phyloP scores from a whole-genome alignment of 1,139 yeast species.

The Arxiozyma slooffiae region DNA sequence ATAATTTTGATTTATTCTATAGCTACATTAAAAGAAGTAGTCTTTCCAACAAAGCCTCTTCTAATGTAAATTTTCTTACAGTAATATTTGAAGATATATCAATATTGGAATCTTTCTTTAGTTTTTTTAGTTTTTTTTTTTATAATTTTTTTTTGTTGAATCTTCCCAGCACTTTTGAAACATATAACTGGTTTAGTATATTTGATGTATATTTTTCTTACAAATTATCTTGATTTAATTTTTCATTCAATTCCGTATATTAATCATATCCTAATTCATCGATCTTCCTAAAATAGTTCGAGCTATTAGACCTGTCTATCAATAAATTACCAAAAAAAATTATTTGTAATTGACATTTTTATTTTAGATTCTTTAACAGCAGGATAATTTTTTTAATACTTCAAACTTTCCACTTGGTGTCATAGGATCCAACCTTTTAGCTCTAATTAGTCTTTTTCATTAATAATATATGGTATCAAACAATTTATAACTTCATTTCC shows the following conservation, averaged over 20 bases:
- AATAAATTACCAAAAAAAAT: neutral
- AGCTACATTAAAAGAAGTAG: slow-evolving; percentile 16
- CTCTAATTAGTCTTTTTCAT: slow-evolving; percentile 19
- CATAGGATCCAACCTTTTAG: slow-evolving; percentile 5
- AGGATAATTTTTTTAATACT: neutral
- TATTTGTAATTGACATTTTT: neutral
- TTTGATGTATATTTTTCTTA: slow-evolving; percentile 7
- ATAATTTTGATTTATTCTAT: too few relatives aligned
- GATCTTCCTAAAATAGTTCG: neutral
- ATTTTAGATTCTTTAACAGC: neutral
- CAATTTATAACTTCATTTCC: slow-evolving; percentile 24
- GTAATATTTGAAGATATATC: slow-evolving; percentile 30
- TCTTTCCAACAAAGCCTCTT: slow-evolving; percentile 36
- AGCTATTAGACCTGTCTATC: neutral
- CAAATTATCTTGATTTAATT: neutral
- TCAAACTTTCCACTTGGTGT: neutral
- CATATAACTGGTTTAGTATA: slow-evolving; percentile 18
- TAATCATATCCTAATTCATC: neutral
- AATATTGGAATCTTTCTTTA: slow-evolving; percentile 12
- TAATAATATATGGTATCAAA: slow-evolving; percentile 23
- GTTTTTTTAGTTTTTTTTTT: neutral
- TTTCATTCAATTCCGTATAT: neutral
- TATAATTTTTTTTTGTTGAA: neutral
- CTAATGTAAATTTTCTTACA: slow-evolving; percentile 38
- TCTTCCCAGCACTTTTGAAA: slow-evolving; percentile 18